These are phyloP conservation scores for Mastigamoeba balamuthi DNA, from an alignment of 78 protist genomes.

Conservation along the genomic window DNA sequence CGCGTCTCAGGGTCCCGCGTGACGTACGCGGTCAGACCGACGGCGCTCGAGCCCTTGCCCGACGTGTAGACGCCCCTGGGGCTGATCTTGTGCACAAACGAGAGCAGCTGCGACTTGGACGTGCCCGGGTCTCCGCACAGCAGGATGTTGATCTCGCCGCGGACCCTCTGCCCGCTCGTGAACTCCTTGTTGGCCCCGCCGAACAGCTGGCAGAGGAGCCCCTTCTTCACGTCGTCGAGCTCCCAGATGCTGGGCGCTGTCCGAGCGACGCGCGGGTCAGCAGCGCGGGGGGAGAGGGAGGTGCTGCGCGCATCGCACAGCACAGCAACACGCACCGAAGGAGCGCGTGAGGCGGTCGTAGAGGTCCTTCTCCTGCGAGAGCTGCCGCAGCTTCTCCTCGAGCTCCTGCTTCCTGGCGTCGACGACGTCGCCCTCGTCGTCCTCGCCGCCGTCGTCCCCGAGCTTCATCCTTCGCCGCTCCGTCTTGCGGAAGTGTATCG, in stretches of 20 bases:
- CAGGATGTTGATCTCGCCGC: conserved; percentile 93
- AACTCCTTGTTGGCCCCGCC: conserved; percentile 72
- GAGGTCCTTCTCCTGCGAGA: conserved; percentile 54
- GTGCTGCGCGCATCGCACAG: not conserved
- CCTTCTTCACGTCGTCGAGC: conserved; percentile 90
- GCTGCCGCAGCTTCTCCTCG: conserved; percentile 8
- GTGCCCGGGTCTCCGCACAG: conserved; percentile 99
- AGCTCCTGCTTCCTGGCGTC: conserved; percentile 3
- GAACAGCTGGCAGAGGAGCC: conserved; percentile 94
- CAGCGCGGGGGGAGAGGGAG: not conserved
- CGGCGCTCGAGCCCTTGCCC: conserved; percentile 97
- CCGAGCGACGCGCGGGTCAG: too few species aligned
- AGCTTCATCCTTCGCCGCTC: conserved; percentile 3
- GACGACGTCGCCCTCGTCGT: not conserved
- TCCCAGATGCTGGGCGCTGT: conserved; percentile 96
- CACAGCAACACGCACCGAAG: conserved; percentile 3
- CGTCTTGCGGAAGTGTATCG: not conserved
- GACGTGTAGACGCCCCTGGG: conserved; percentile 96
- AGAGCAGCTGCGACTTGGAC: conserved; percentile 94
- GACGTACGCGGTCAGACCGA: conserved; percentile 98
- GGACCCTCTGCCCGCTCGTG: conserved; percentile 6
- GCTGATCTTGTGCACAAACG: conserved; percentile 76
- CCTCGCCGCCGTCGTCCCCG: not conserved
- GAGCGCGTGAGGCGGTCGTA: conserved; percentile 67
- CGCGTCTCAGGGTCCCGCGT: conserved; percentile 89